Conservation (phyloP, 305 asterid species). For the Fraxinus albicans region DNA sequence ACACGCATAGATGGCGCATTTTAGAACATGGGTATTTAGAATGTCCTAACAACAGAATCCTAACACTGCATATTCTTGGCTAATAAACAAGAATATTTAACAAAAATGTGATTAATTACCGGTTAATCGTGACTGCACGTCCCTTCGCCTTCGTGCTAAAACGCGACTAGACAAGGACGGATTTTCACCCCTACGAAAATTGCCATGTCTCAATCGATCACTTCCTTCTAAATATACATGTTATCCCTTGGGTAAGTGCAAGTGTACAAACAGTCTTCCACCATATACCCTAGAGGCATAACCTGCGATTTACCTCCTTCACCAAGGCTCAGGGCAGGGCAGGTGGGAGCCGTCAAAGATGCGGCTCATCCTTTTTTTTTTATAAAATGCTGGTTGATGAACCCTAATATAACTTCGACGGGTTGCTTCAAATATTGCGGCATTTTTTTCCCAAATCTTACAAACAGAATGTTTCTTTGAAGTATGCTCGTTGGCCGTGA, state of each 20-base stretch:
- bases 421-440: background rate
- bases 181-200: too few relatives aligned
- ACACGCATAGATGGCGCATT: too few relatives aligned
- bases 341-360: too few relatives aligned
- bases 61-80: background rate
- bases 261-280: too few relatives aligned
- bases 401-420: background rate
- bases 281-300: too few relatives aligned
- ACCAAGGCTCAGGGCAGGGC: too few relatives aligned
- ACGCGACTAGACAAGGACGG: background rate
- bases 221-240: background rate
- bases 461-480: background rate
- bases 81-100: background rate
- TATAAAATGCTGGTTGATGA: background rate
- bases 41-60: background rate
- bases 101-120: background rate
- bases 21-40: background rate
- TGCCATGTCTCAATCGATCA: background rate
- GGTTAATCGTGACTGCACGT: background rate
- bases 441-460: background rate
- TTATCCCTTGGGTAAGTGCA: background rate
- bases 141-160: background rate
- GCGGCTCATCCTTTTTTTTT: background rate
- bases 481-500: background rate
- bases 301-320: too few relatives aligned